Conservation (phyloP, 1,284 basidiomycete species). For the Polyporus tsugae region DNA sequence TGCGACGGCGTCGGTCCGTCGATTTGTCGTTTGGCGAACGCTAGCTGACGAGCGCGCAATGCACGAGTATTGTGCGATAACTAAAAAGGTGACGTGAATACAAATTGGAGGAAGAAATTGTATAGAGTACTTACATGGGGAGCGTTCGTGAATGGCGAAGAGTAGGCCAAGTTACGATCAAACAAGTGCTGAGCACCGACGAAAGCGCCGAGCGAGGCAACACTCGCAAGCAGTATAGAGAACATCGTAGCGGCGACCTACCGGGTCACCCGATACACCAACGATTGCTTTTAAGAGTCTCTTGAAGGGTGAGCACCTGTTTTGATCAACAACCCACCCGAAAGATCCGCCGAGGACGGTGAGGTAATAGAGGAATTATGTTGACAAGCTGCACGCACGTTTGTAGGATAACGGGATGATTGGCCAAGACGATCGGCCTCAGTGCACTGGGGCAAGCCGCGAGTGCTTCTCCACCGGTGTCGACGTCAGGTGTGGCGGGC, state of each 20-base stretch:
- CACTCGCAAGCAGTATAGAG: conserved; percentile 10
- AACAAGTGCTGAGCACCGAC: conserved; percentile 44
- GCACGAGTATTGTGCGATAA: conserved; percentile 49
- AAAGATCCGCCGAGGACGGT: not conserved
- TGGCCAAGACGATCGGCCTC: conserved; percentile 12
- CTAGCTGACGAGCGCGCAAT: conserved; percentile 50
- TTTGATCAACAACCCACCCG: not conserved
- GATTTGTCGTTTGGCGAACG: conserved; percentile 49
- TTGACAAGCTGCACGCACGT: conserved; percentile 18
- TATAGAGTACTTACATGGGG: conserved; percentile 45
- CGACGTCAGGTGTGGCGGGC: conserved; percentile 15
- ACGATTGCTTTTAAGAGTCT: not conserved
- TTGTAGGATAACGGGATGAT: conserved; percentile 5
- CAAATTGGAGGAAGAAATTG: not conserved
- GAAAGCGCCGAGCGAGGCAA: conserved; percentile 24
- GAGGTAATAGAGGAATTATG: not conserved
- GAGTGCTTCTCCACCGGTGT: not conserved
- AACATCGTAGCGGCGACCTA: conserved; percentile 17
- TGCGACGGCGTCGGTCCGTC: conserved; percentile 4
- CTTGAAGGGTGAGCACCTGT: not conserved
- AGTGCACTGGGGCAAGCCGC: not conserved
- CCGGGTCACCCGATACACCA: not conserved
- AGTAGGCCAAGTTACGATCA: conserved; percentile 57
- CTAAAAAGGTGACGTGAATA: conserved; percentile 35
- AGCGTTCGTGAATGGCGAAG: conserved; percentile 55